These are phyloP conservation scores for Zygosaccharomyces pseudobailii DNA, from an alignment of 1,139 yeast genomes.

Conservation along the genomic window DNA sequence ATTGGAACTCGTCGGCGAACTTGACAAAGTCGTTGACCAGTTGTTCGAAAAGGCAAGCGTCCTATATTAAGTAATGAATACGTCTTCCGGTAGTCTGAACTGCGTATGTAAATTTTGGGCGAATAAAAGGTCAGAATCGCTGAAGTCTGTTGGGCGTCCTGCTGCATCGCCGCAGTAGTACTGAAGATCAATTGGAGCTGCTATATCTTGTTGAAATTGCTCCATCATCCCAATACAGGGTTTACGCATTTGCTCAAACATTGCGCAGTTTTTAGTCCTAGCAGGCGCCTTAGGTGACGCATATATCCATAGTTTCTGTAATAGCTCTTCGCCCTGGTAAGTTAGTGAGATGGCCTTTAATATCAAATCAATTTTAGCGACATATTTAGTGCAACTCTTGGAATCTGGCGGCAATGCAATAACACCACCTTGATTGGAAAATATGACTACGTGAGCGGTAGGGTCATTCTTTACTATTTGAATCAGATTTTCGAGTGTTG, in stretches of 20 bases:
- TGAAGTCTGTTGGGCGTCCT: conserved; percentile 69
- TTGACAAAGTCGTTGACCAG: conserved; percentile 85
- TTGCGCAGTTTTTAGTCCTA: conserved; percentile 26
- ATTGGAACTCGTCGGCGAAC: conserved; percentile 77
- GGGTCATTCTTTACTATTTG: conserved; percentile 31
- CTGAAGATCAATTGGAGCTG: conserved; percentile 33
- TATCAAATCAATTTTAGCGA: conserved; percentile 42
- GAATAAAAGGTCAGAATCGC: conserved; percentile 69
- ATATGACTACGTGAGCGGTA: conserved; percentile 49
- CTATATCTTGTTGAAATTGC: conserved; percentile 39
- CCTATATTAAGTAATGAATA: conserved; percentile 43
- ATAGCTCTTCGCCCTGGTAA: conserved; percentile 22
- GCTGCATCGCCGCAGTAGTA: conserved; percentile 96
- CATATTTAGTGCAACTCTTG: conserved; percentile 51
- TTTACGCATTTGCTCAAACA: conserved; percentile 52
- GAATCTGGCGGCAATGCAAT: conserved; percentile 38
- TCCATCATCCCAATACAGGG: conserved; percentile 75
- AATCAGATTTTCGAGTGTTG: conserved; percentile 18
- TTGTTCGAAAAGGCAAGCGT: conserved; percentile 91
- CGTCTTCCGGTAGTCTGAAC: conserved; percentile 70
- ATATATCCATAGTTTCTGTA: conserved; percentile 46
- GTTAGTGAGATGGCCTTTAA: conserved; percentile 20
- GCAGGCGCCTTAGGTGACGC: conserved; percentile 57
- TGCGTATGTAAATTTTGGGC: conserved; percentile 52
- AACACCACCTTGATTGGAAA: conserved; percentile 77